Conservation (phyloP, 306 rosid genomes). For the Myrica gale region DNA sequence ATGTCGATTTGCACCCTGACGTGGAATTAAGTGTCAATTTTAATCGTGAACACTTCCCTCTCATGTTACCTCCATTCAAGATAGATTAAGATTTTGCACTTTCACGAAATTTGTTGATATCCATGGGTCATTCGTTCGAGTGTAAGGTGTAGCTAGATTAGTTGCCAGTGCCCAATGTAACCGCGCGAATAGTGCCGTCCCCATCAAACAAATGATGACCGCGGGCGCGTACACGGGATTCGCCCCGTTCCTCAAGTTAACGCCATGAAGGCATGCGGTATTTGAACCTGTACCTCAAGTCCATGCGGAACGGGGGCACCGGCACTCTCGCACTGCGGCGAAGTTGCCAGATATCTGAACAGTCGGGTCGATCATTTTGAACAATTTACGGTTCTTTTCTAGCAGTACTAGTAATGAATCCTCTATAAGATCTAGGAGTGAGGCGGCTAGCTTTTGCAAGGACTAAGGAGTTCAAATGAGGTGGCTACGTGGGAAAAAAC, state of each 20-base stretch:
- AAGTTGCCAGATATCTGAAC: conserved; percentile 72
- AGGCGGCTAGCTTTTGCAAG: no score
- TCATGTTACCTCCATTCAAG: no score
- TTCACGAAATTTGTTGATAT: no score
- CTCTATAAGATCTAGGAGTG: conserved; percentile 36
- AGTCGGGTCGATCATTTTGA: conserved; percentile 58
- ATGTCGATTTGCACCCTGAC: no score
- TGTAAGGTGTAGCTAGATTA: conserved; percentile 44
- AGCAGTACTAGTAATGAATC: conserved; percentile 17
- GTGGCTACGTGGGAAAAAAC: no score
- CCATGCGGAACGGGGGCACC: conserved; percentile 51
- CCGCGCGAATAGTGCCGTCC: conserved; percentile 87
- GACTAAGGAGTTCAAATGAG: no score
- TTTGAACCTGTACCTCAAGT: conserved; percentile 48
- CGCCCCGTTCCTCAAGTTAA: conserved; percentile 72
- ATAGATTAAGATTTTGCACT: no score
- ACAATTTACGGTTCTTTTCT: conserved; percentile 24
- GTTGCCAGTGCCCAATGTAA: conserved; percentile 39
- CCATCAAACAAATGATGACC: conserved; percentile 91
- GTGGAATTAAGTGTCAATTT: no score
- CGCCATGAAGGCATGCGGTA: conserved; percentile 64
- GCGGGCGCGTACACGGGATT: conserved; percentile 63
- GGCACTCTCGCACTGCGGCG: conserved; percentile 66
- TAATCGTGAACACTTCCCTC: no score
- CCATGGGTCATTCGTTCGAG: conserved; percentile 38